Evolutionary conservation across 257 asterid genomes (phyloP).

Genomic region (Nicotiana sylvestris): DNA sequence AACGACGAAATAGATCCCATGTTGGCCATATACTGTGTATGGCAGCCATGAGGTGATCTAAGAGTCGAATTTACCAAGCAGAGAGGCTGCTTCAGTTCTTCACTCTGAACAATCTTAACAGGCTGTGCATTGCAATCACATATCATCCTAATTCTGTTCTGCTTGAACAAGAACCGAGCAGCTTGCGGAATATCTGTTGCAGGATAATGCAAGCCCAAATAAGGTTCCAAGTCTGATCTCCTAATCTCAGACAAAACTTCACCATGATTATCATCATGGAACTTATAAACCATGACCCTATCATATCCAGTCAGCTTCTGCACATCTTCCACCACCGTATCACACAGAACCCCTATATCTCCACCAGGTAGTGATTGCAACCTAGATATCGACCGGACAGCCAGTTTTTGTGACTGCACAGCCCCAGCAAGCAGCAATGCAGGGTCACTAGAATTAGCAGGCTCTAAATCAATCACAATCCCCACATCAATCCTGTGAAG

Average conservation of each 20-base stretch:
- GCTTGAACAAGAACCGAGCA: conserved; percentile 56
- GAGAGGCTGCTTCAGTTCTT: conserved; percentile 44
- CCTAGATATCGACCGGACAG: conserved; percentile 46
- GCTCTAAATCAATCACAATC: conserved; percentile 66
- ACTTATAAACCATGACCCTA: conserved; percentile 66
- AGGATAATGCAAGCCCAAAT: conserved; percentile 65
- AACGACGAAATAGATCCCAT: conserved; percentile 64
- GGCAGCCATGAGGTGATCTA: conserved; percentile 55
- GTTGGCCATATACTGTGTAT: conserved; percentile 46
- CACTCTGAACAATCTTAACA: conserved; percentile 45
- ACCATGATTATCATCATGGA: conserved; percentile 66
- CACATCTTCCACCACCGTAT: conserved; percentile 53
- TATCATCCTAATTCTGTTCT: conserved; percentile 53
- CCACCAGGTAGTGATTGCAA: conserved; percentile 55
- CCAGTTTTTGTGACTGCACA: conserved; percentile 52
- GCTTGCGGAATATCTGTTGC: conserved; percentile 69
- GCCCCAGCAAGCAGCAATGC: conserved; percentile 44
- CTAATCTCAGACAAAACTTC: conserved; percentile 61
- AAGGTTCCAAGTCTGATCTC: conserved; percentile 53
- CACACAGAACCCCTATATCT: conserved; percentile 48
- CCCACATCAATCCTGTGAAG: conserved; percentile 68
- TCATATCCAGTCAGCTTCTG: conserved; percentile 58
- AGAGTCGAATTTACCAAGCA: conserved; percentile 62
- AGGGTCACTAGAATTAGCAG: conserved; percentile 46
- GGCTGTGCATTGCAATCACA: conserved; percentile 41